phyloP scores from a whole-genome alignment of 176 grass and related monocot genomes.

The Areca catechu region DNA sequence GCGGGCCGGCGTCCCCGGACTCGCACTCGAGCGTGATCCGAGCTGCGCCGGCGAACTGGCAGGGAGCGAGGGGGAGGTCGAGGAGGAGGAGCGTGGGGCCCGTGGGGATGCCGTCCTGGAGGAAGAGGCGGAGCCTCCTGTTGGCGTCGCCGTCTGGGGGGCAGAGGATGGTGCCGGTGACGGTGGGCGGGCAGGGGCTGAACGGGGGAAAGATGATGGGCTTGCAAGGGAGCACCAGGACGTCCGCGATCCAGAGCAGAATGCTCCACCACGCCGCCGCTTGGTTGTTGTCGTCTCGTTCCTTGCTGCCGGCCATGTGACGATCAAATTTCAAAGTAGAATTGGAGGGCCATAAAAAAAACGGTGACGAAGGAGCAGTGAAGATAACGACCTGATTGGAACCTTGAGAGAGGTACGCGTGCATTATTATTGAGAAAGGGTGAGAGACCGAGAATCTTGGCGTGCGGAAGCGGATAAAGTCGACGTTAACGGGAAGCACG shows the following conservation, averaged over 20 bases:
- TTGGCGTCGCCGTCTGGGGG: slow-evolving; percentile 28
- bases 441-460: too few species aligned
- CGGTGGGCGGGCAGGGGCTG: neutral
- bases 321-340: too few species aligned
- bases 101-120: slow-evolving; percentile 20
- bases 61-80: slow-evolving; percentile 29
- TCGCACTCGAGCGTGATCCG: slow-evolving; percentile 39
- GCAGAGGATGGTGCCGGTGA: slow-evolving; percentile 47
- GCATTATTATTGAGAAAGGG: too few species aligned
- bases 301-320: too few species aligned
- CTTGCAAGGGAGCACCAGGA: slow-evolving; percentile 24
- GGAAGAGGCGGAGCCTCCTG: slow-evolving; percentile 36
- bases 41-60: slow-evolving; percentile 23
- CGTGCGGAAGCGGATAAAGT: too few species aligned
- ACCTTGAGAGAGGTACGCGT: too few species aligned
- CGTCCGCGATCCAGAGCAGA: slow-evolving; percentile 21
- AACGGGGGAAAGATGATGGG: neutral
- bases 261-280: slow-evolving; percentile 25
- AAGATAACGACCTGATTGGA: too few species aligned
- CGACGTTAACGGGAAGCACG: too few species aligned
- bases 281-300: too few species aligned
- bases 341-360: too few species aligned
- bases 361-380: too few species aligned
- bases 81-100: slow-evolving; percentile 23
- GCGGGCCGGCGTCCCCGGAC: neutral